Percentiles rank a stretch among this genome's conserved stretches.
These are phyloP conservation scores for Gloeostereum incarnatum DNA, from an alignment of 768 basidiomycete species.

Conservation along the genomic window DNA sequence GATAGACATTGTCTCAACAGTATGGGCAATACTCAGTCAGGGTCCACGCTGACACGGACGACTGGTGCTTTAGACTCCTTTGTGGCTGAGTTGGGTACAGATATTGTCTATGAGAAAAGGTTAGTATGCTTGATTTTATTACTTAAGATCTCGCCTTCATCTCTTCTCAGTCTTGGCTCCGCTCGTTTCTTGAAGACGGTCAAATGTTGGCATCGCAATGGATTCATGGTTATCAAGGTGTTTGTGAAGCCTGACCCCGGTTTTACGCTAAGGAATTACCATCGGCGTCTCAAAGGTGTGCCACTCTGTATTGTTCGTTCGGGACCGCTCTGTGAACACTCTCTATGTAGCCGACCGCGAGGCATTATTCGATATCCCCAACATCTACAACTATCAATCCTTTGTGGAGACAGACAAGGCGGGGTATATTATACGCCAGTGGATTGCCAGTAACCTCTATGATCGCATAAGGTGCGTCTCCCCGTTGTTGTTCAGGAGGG, in stretches of 20 bases:
- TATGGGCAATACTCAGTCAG: conserved; percentile 79
- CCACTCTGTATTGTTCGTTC: conserved; percentile 7
- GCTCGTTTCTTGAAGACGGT: conserved; percentile 80
- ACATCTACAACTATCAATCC: conserved; percentile 81
- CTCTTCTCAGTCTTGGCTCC: conserved; percentile 44
- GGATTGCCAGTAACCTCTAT: conserved; percentile 90
- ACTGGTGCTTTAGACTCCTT: conserved; percentile 84
- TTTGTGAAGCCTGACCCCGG: conserved; percentile 93
- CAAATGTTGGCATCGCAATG: conserved; percentile 76
- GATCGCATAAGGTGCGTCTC: conserved; percentile 85
- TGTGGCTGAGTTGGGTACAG: conserved; percentile 78
- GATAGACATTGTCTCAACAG: too few species aligned
- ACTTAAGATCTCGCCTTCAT: neutral
- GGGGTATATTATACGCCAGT: conserved; percentile 91
- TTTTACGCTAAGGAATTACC: conserved; percentile 65
- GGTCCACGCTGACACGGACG: conserved; percentile 59
- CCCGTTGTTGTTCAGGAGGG: neutral
- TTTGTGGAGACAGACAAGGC: conserved; percentile 95
- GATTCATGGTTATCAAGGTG: conserved; percentile 85
- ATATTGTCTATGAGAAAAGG: conserved; percentile 92
- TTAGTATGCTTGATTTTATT: conserved; percentile 19
- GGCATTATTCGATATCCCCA: conserved; percentile 72
- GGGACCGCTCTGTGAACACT: conserved; percentile 2
- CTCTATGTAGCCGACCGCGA: conserved; percentile 69
- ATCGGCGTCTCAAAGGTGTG: conserved; percentile 69